These are phyloP conservation scores for Austroboletus olivaceoglutinosus DNA, from an alignment of 1,284 basidiomycete species.

Conservation along the genomic window DNA sequence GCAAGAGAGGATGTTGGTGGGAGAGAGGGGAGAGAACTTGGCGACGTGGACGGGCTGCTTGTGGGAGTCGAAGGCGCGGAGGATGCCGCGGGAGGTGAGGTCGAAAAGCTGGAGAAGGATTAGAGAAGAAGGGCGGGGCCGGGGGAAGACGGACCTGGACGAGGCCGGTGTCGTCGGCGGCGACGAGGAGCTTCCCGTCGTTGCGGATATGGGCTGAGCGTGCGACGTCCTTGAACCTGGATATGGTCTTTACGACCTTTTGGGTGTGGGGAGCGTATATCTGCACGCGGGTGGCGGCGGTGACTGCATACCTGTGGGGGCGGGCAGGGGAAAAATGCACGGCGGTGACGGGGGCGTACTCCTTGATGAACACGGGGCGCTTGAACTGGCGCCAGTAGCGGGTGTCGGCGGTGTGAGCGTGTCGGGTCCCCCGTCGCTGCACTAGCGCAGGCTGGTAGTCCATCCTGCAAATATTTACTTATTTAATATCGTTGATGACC, in stretches of 20 bases:
- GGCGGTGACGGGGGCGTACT: conserved; percentile 91
- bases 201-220: conserved; percentile 82
- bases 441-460: conserved; percentile 77
- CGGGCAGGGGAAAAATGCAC: conserved; percentile 84
- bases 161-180: conserved; percentile 91
- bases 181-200: conserved; percentile 94
- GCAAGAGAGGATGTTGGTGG: conserved; percentile 87
- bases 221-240: conserved; percentile 95
- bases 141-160: conserved; percentile 64
- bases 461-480: conserved; percentile 45
- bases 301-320: conserved; percentile 94
- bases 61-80: conserved; percentile 89
- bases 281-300: conserved; percentile 90
- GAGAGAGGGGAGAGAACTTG: conserved; percentile 82
- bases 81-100: conserved; percentile 89
- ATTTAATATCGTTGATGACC: not conserved
- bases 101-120: conserved; percentile 76
- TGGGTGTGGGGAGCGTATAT: conserved; percentile 96
- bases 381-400: conserved; percentile 81
- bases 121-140: conserved; percentile 9
- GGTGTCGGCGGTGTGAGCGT: conserved; percentile 58
- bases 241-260: conserved; percentile 94
- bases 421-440: conserved; percentile 56
- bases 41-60: conserved; percentile 95
- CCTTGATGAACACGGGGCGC: conserved; percentile 88